Conservation (phyloP, 768 basidiomycete species). For the Coprinopsis sp. region DNA sequence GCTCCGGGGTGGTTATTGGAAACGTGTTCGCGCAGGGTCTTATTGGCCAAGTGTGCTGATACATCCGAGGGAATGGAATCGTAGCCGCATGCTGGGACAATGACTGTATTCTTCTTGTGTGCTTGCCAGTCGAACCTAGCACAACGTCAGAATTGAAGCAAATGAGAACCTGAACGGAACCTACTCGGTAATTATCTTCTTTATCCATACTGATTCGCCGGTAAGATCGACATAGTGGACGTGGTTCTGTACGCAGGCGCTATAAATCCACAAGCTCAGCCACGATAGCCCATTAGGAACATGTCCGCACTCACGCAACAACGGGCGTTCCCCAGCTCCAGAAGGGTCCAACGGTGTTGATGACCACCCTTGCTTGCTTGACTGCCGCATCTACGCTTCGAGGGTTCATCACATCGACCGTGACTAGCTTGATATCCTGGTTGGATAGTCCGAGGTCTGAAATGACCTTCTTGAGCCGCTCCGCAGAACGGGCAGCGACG, state of each 20-base stretch:
- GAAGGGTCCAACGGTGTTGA: slow-evolving; percentile 76
- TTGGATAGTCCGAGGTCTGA: slow-evolving; percentile 38
- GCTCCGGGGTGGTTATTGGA: slow-evolving; percentile 14
- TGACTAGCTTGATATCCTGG: slow-evolving; percentile 37
- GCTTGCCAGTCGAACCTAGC: slow-evolving; percentile 69
- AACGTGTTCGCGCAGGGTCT: slow-evolving; percentile 50
- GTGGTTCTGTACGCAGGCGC: slow-evolving; percentile 68
- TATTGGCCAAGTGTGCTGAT: slow-evolving; percentile 61
- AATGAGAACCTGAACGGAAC: slow-evolving; percentile 18
- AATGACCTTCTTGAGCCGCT: slow-evolving; percentile 53
- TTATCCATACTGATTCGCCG: slow-evolving; percentile 67
- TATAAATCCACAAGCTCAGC: slow-evolving; percentile 19
- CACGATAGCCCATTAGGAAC: neutral
- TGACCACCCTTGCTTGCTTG: slow-evolving; percentile 56
- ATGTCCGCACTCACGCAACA: slow-evolving; percentile 44
- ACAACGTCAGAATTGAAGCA: slow-evolving; percentile 7
- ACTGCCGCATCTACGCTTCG: slow-evolving; percentile 56
- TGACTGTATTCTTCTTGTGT: slow-evolving; percentile 61
- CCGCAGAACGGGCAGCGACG: slow-evolving; percentile 62
- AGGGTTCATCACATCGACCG: slow-evolving; percentile 56
- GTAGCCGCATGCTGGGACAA: slow-evolving; percentile 75
- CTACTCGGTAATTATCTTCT: slow-evolving; percentile 54
- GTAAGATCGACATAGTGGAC: slow-evolving; percentile 86
- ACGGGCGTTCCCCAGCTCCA: slow-evolving; percentile 70
- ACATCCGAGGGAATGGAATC: slow-evolving; percentile 79